Evolutionary conservation across 2,329 filamentous ascomycete genomes (phyloP), one percentile per base, ranked within the genome.

Genomic region (Escovopsis sp.): DNA sequence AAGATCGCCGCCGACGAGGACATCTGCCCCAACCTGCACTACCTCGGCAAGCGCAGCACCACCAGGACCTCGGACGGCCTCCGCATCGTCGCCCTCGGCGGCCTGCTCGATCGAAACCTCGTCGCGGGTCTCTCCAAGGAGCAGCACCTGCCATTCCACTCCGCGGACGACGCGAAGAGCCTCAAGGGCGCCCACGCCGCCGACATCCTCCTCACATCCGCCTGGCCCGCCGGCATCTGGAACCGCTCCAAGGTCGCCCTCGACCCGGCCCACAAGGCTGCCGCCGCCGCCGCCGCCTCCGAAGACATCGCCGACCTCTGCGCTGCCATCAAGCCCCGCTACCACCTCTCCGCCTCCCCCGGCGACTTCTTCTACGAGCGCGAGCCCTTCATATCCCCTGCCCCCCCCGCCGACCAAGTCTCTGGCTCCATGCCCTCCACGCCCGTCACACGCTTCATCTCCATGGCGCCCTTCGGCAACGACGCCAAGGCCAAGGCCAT

Each of bases 51-150:
- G 56, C 78, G 85, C 48, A 84, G 82, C 41, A 77, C 79, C 12
- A 79, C 85, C 35, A 96, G 90, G 54, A 96, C 88, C 0, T 79
- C 82, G 0, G 87, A 94, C 44, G 88, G 87, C 1, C 66, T 96
- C 31, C 76, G 80, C 34, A 86, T 98, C 41, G 83, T 88, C n/a
- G 68, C 82, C 1, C 66, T 98, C 0, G 88, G 88, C 18, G 90
- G 90, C 0, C 63, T 67, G 25, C 60, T 85, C 2, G 75, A 83
- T 46, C 51, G 70, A 11, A 67, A 69, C 33, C 63, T 76, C 12
- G 61, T 73, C 25, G 69, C 63, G 3, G 76, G 73, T 3, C 65
- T 73, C 36, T 81, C 77, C 8, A 72, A 76, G 42, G 79, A 84
- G 44, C 77, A 79, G 43, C 78, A 82, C 45, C 65, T 79, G n/a